A percentile compares a stretch with the other conserved stretches of the same genome.
These are phyloP conservation scores for Blastomyces gilchristii DNA, from an alignment of 2,329 filamentous ascomycete species.

Conservation along the genomic window DNA sequence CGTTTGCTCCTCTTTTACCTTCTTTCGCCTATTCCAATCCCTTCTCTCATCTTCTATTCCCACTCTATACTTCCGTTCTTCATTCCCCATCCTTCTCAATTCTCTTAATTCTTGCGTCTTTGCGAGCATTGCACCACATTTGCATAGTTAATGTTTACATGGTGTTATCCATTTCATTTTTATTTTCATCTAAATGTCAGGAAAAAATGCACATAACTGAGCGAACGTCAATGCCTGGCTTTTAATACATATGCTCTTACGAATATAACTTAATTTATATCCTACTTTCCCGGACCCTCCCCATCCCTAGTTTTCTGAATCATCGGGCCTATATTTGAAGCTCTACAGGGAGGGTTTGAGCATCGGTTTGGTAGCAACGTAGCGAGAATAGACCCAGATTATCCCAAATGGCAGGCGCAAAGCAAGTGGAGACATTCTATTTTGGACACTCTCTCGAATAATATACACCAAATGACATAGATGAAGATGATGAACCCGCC, in stretches of 20 bases:
- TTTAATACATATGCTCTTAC: neutral
- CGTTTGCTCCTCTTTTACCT: no score
- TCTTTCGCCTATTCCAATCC: neutral
- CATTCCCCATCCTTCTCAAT: neutral
- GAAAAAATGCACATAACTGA: neutral
- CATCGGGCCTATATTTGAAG: no score
- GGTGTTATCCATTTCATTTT: neutral
- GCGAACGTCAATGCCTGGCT: neutral
- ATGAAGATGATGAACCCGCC: neutral
- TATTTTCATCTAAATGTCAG: neutral
- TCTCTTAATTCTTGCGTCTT: neutral
- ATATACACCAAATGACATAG: neutral
- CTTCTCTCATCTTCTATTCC: neutral
- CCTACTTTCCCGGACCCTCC: neutral
- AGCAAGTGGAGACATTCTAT: neutral
- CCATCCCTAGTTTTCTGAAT: neutral
- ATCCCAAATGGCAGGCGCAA: neutral
- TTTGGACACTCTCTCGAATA: neutral
- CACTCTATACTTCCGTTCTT: neutral
- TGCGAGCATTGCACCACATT: neutral
- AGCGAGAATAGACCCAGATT: neutral
- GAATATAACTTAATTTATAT: neutral
- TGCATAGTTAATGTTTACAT: neutral
- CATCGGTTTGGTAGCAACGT: neutral
- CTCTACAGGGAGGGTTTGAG: neutral